Evolutionary conservation across 768 basidiomycete genomes (phyloP).

Genomic region (Phallus indusiatus): DNA sequence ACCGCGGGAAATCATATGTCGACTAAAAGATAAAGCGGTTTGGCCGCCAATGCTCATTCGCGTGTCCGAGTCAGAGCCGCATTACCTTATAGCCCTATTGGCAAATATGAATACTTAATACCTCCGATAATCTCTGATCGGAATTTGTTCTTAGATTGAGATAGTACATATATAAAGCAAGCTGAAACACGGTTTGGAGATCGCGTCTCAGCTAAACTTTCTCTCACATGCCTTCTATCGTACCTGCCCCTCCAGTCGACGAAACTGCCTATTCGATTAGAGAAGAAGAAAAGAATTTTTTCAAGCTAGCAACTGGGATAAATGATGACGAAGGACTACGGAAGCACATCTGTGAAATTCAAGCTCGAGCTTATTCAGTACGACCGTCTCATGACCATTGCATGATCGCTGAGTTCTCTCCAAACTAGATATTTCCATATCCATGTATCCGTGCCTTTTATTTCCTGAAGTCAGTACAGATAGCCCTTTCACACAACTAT

Average conservation of each 20-base stretch:
- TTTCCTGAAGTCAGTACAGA: slow-evolving; percentile 17
- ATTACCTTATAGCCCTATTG: too few relatives aligned
- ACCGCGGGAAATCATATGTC: too few relatives aligned
- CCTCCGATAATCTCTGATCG: too few relatives aligned
- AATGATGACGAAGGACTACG: slow-evolving; percentile 21
- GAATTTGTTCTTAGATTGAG: background rate
- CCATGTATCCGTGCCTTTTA: slow-evolving; percentile 19
- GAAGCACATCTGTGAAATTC: slow-evolving; percentile 25
- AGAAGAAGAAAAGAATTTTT: slow-evolving; percentile 18
- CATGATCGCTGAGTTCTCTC: background rate
- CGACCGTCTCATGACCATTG: background rate
- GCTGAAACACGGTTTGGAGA: background rate
- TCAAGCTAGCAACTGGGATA: slow-evolving; percentile 24
- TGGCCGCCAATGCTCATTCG: too few relatives aligned
- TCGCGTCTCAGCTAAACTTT: background rate
- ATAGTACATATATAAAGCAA: background rate
- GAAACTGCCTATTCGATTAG: slow-evolving; percentile 5
- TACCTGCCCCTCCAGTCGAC: slow-evolving; percentile 1
- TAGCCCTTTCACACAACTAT: background rate
- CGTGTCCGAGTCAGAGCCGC: too few relatives aligned
- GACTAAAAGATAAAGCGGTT: too few relatives aligned
- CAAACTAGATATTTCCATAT: slow-evolving; percentile 20
- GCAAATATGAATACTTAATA: too few relatives aligned
- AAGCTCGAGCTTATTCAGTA: slow-evolving; percentile 25
- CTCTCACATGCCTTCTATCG: background rate